Evolutionary conservation across 345 rosid species (phyloP).

Genomic region (Rhizophora apiculata): DNA sequence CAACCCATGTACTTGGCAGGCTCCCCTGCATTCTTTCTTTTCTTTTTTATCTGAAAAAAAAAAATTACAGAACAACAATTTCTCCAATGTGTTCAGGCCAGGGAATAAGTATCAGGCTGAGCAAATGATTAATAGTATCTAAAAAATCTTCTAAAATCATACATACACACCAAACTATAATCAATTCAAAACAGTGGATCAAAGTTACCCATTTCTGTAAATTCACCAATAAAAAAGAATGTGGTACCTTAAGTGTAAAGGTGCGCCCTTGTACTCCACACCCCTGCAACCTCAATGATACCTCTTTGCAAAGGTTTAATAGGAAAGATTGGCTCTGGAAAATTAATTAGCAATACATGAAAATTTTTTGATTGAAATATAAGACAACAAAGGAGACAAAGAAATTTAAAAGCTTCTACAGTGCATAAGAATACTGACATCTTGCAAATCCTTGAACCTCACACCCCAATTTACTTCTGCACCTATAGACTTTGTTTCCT

Average conservation of each 20-base stretch:
- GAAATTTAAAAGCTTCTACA: constrained; percentile 9
- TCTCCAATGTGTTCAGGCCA: constrained; percentile 5
- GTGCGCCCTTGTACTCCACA: constrained; percentile 78
- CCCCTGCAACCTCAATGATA: constrained; percentile 77
- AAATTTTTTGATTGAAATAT: constrained; percentile 2
- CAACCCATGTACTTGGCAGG: constrained; percentile 91
- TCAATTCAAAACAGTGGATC: neutral
- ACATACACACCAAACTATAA: constrained; percentile 3
- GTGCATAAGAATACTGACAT: constrained; percentile 51
- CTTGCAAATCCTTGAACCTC: constrained; percentile 69
- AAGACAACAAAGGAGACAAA: constrained; percentile 6
- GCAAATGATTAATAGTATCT: neutral
- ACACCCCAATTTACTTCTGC: constrained; percentile 99
- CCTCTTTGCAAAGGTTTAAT: constrained; percentile 81
- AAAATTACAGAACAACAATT: constrained; percentile 12
- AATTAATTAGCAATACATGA: constrained; percentile 18
- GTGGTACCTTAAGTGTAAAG: constrained; percentile 75
- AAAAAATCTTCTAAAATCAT: constrained; percentile 13
- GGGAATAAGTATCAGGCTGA: neutral
- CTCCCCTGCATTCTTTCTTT: constrained; percentile 71
- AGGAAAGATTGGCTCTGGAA: constrained; percentile 70
- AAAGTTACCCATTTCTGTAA: neutral
- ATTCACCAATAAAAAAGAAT: neutral
- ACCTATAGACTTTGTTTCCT: constrained; percentile 91
- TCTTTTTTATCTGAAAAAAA: constrained; percentile 66